phyloP scores from a whole-genome alignment of 371 early-diverging fungal species.

The Lichtheimia hyalospora region DNA sequence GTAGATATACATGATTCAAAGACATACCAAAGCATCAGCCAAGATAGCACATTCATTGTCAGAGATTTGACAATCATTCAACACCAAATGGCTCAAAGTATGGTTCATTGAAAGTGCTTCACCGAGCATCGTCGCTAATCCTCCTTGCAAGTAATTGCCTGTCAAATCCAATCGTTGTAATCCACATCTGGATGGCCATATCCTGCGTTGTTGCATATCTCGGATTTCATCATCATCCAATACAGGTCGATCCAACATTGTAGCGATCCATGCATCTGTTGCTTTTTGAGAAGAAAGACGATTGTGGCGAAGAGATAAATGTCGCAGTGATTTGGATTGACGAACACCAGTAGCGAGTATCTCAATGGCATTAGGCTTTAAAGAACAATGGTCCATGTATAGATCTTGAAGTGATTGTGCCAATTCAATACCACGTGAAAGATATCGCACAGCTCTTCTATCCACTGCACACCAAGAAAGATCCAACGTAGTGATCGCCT shows the following conservation, averaged over 20 bases:
- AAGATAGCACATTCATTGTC: constrained; percentile 46
- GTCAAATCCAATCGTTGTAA: constrained; percentile 50
- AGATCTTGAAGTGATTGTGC: constrained; percentile 53
- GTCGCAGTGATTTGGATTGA: constrained; percentile 42
- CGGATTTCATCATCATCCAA: constrained; percentile 37
- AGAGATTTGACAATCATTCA: constrained; percentile 58
- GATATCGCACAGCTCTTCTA: constrained; percentile 51
- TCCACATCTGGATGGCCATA: constrained; percentile 22
- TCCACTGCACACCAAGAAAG: constrained; percentile 46
- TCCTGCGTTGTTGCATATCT: constrained; percentile 13
- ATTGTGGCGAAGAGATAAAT: constrained; percentile 58
- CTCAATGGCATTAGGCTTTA: constrained; percentile 54
- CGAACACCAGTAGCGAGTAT: constrained; percentile 55
- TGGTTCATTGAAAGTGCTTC: constrained; percentile 50
- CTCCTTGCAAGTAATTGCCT: constrained; percentile 53
- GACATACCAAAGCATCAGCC: constrained; percentile 57
- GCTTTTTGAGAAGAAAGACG: constrained; percentile 41
- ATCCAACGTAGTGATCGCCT: constrained; percentile 33
- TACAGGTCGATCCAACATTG: constrained; percentile 35
- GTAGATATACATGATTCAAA: no score
- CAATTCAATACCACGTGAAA: constrained; percentile 55
- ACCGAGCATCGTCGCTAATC: constrained; percentile 45
- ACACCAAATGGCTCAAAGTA: constrained; percentile 41
- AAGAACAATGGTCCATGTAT: constrained; percentile 57
- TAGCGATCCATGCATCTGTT: constrained; percentile 50